A percentile compares a stretch with the other conserved stretches of the same genome.
Conservation (phyloP, 1,284 basidiomycete genomes). For the Leccinum variabile region DNA sequence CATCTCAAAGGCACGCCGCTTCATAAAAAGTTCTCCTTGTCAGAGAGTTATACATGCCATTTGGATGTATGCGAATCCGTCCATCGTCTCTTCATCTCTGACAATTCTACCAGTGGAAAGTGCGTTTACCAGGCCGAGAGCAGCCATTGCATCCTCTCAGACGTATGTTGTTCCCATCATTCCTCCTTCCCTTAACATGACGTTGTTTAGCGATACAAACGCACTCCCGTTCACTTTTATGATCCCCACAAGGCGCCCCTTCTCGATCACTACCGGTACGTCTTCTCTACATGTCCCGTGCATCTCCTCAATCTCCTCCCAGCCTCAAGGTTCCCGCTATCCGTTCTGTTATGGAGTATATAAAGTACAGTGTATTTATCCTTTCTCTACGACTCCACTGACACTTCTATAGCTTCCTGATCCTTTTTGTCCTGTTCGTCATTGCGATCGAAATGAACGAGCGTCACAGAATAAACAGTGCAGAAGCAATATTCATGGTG, state of each 20-base stretch:
- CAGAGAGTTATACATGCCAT: constrained; percentile 86
- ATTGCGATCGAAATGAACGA: constrained; percentile 78
- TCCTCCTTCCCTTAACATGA: background rate
- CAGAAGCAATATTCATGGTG: constrained; percentile 77
- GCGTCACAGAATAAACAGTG: constrained; percentile 55
- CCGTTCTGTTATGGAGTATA: constrained; percentile 85
- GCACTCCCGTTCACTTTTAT: constrained; percentile 89
- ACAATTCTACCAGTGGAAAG: constrained; percentile 56
- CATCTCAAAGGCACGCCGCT: constrained; percentile 77
- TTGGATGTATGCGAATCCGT: constrained; percentile 55
- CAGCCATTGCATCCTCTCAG: constrained; percentile 82
- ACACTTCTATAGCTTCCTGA: constrained; percentile 63
- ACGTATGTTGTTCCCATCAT: constrained; percentile 49
- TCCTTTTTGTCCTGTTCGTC: constrained; percentile 83
- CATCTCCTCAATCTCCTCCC: constrained; percentile 4
- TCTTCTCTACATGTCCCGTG: background rate
- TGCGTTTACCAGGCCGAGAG: constrained; percentile 90
- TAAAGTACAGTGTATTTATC: constrained; percentile 52
- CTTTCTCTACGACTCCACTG: constrained; percentile 59
- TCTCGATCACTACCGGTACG: constrained; percentile 87
- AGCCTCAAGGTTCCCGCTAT: constrained; percentile 95
- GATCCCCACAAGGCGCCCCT: constrained; percentile 91
- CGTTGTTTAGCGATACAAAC: constrained; percentile 80
- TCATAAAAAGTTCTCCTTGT: constrained; percentile 84
- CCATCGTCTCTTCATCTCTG: constrained; percentile 7